Conservation (phyloP, 2,329 filamentous ascomycete species). For the Pestalotiopsis fici region DNA sequence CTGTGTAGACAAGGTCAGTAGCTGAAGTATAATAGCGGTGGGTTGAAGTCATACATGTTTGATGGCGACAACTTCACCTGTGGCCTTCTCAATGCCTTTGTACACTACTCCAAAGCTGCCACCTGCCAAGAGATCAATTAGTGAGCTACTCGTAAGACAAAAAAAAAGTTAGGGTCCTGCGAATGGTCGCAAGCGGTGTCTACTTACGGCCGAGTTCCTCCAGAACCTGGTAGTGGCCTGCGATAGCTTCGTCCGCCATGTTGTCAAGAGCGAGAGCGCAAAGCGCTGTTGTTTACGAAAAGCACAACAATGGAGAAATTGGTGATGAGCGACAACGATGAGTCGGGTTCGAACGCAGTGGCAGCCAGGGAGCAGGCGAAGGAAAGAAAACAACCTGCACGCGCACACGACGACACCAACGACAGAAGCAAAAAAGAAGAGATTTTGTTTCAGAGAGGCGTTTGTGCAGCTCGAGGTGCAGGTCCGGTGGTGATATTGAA, state of each 20-base stretch:
- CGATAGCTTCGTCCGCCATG: conserved; percentile 68
- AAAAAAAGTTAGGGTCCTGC: background rate
- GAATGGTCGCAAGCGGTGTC: background rate
- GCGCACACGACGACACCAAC: background rate
- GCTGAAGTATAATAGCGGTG: background rate
- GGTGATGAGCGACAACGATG: conserved; percentile 14
- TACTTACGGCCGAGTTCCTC: conserved; percentile 92
- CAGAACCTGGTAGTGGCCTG: conserved; percentile 88
- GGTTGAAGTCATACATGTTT: conserved; percentile 73
- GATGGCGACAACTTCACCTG: conserved; percentile 92
- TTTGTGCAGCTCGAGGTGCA: conserved; percentile 1
- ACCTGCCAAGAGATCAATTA: conserved; percentile 49
- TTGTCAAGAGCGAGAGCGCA: conserved; percentile 20
- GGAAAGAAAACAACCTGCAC: conserved; percentile 11
- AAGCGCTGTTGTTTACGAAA: conserved; percentile 2
- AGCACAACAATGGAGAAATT: conserved; percentile 4
- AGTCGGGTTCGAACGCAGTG: conserved; percentile 12
- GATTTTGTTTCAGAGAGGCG: conserved; percentile 3
- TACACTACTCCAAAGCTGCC: conserved; percentile 97
- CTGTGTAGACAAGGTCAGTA: conserved; percentile 44
- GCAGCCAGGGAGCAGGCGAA: conserved; percentile 16
- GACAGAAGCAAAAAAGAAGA: conserved; percentile 5
- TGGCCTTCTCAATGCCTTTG: conserved; percentile 89
- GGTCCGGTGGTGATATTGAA: conserved; percentile 1
- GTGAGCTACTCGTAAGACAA: background rate